A percentile compares a stretch with the other conserved stretches of the same genome.
These are phyloP conservation scores for Lagenidium giganteum DNA, from an alignment of 352 stramenopile species.

Conservation along the genomic window DNA sequence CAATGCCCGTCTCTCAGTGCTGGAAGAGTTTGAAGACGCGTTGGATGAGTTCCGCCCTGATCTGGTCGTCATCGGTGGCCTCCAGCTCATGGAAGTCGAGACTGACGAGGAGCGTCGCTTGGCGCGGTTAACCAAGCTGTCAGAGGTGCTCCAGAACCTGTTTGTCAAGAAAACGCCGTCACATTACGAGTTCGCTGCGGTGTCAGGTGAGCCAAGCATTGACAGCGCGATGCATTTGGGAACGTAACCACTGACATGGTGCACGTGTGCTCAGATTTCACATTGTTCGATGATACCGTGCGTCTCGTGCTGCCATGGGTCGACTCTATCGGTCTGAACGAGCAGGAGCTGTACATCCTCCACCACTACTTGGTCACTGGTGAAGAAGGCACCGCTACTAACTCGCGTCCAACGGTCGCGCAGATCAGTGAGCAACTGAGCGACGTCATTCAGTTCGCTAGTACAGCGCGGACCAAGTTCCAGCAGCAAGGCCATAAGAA, in stretches of 20 bases:
- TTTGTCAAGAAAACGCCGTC: slow-evolving; percentile 49
- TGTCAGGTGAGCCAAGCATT: slow-evolving; percentile 50
- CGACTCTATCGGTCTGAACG: slow-evolving; percentile 77
- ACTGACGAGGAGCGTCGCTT: slow-evolving; percentile 49
- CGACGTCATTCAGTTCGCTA: slow-evolving; percentile 58
- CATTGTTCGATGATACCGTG: slow-evolving; percentile 78
- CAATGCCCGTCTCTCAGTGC: slow-evolving; percentile 70
- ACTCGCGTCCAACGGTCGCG: slow-evolving; percentile 63
- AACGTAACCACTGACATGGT: neutral
- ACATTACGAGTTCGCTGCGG: slow-evolving; percentile 81
- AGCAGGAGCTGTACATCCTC: slow-evolving; percentile 79
- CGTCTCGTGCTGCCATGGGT: slow-evolving; percentile 74
- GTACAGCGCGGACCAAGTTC: slow-evolving; percentile 40
- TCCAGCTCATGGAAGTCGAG: slow-evolving; percentile 85
- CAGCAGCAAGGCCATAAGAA: slow-evolving; percentile 18
- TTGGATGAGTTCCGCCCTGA: slow-evolving; percentile 58
- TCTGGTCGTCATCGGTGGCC: slow-evolving; percentile 70
- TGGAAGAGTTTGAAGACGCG: slow-evolving; percentile 69
- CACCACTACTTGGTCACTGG: slow-evolving; percentile 79
- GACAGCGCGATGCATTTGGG: neutral
- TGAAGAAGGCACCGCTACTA: slow-evolving; percentile 65
- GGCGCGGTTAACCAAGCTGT: slow-evolving; percentile 52
- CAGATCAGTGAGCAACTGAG: slow-evolving; percentile 71
- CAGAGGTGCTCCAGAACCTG: slow-evolving; percentile 65
- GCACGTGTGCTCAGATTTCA: slow-evolving; percentile 43